Conservation (phyloP, 2,329 filamentous ascomycete genomes). For the Ceratocystis cacaofunesta region DNA sequence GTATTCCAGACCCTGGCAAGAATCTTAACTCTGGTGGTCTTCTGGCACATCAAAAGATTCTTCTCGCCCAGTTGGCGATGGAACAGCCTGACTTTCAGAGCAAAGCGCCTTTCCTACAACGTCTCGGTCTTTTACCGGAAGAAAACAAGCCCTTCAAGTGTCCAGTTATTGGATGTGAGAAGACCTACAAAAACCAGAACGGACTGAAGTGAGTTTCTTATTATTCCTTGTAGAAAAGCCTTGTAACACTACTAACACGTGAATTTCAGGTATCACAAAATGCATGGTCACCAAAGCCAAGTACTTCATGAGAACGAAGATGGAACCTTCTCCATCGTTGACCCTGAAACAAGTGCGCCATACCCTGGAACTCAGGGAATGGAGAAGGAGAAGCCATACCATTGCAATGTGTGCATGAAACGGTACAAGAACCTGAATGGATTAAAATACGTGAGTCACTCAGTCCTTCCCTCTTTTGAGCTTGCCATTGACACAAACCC, state of each 20-base stretch:
- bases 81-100: slow-evolving; percentile 62
- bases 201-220: slow-evolving; percentile 63
- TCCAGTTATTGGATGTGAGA: slow-evolving; percentile 94
- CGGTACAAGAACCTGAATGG: slow-evolving; percentile 98
- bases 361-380: slow-evolving; percentile 97
- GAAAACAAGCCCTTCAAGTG: slow-evolving; percentile 97
- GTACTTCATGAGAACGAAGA: slow-evolving; percentile 93
- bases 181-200: slow-evolving; percentile 99
- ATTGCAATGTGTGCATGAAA: slow-evolving; percentile 92
- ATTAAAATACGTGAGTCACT: slow-evolving; percentile 65
- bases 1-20: slow-evolving; percentile 90
- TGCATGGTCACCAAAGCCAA: slow-evolving; percentile 90
- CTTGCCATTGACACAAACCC: not conserved
- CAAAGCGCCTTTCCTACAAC: slow-evolving; percentile 37
- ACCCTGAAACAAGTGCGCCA: slow-evolving; percentile 82
- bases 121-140: slow-evolving; percentile 53
- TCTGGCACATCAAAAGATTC: slow-evolving; percentile 47
- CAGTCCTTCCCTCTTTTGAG: not conserved
- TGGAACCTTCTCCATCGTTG: slow-evolving; percentile 94
- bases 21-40: slow-evolving; percentile 35
- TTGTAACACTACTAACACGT: not conserved
- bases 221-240: not conserved
- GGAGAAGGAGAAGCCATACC: slow-evolving; percentile 99
- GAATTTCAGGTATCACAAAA: slow-evolving; percentile 46
- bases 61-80: slow-evolving; percentile 57